Evolutionary conservation across 768 basidiomycete species (phyloP).

Genomic region (Rhizopogon vinicolor): DNA sequence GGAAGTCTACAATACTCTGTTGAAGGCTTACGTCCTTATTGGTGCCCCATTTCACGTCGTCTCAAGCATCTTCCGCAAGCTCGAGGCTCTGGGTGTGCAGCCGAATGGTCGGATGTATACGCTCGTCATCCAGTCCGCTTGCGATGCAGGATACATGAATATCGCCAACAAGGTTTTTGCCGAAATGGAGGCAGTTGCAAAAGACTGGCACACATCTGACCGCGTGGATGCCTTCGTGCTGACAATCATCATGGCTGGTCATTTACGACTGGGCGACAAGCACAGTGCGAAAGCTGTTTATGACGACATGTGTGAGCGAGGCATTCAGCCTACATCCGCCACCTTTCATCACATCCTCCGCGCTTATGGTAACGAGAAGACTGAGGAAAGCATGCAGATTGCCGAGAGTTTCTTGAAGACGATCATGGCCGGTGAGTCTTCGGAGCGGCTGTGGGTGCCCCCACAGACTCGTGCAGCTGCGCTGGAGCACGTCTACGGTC

Average conservation of each 20-base stretch:
- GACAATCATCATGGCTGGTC: conserved; percentile 73
- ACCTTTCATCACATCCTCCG: conserved; percentile 67
- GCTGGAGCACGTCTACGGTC: conserved; percentile 54
- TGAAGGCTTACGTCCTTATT: conserved; percentile 80
- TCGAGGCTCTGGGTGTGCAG: conserved; percentile 43
- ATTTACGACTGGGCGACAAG: conserved; percentile 51
- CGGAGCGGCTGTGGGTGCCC: conserved; percentile 35
- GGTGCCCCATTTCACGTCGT: conserved; percentile 73
- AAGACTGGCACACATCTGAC: conserved; percentile 31
- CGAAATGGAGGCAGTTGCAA: conserved; percentile 54
- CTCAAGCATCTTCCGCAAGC: conserved; percentile 52
- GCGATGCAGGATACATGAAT: conserved; percentile 63
- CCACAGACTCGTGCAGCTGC: conserved; percentile 36
- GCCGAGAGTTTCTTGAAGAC: conserved; percentile 64
- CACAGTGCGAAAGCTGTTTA: conserved; percentile 59
- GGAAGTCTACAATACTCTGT: conserved; percentile 68
- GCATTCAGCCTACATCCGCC: conserved; percentile 61
- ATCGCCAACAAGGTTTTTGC: conserved; percentile 62
- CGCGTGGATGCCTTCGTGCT: conserved; percentile 55
- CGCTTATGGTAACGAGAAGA: conserved; percentile 50
- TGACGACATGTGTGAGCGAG: conserved; percentile 63
- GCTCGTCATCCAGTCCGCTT: conserved; percentile 75
- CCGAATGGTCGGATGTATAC: conserved; percentile 68
- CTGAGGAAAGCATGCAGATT: conserved; percentile 44
- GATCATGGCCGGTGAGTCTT: conserved; percentile 35